A percentile compares a stretch with the other conserved stretches of the same genome.
Conservation (phyloP, 306 rosid species). For the Sechiopsis laciniata region DNA sequence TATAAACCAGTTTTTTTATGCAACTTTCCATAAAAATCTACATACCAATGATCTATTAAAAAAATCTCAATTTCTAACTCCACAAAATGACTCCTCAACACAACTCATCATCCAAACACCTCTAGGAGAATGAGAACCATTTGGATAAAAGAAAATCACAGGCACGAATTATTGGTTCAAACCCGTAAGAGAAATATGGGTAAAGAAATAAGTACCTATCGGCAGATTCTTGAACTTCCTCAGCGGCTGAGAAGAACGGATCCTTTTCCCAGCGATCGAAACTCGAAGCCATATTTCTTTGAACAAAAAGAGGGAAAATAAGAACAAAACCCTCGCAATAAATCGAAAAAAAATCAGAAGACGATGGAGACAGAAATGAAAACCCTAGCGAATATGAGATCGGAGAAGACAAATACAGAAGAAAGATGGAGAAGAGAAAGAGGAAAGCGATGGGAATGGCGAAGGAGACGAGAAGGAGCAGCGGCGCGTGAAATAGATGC, state of each 20-base stretch:
- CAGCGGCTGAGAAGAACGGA: slow-evolving; percentile 88
- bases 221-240: slow-evolving; percentile 93
- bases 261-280: slow-evolving; percentile 97
- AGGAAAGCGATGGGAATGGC: background rate
- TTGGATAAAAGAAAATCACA: background rate
- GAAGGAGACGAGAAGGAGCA: background rate
- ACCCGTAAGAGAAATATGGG: background rate
- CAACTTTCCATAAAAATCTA: too few species aligned
- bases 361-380: background rate
- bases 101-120: too few species aligned
- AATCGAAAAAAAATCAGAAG: background rate
- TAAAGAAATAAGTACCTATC: slow-evolving; percentile 49
- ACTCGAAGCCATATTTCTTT: slow-evolving; percentile 58
- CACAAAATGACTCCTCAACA: too few species aligned
- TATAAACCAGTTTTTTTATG: too few species aligned
- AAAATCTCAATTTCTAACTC: too few species aligned
- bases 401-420: background rate
- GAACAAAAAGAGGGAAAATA: background rate
- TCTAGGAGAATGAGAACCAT: background rate
- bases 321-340: background rate
- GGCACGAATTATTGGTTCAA: background rate
- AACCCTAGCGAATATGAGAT: background rate
- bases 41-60: too few species aligned
- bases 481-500: slow-evolving; percentile 24
- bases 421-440: background rate